phyloP scores from a whole-genome alignment of 192 early-diverging fungal species.

The Coemansia sp. region DNA sequence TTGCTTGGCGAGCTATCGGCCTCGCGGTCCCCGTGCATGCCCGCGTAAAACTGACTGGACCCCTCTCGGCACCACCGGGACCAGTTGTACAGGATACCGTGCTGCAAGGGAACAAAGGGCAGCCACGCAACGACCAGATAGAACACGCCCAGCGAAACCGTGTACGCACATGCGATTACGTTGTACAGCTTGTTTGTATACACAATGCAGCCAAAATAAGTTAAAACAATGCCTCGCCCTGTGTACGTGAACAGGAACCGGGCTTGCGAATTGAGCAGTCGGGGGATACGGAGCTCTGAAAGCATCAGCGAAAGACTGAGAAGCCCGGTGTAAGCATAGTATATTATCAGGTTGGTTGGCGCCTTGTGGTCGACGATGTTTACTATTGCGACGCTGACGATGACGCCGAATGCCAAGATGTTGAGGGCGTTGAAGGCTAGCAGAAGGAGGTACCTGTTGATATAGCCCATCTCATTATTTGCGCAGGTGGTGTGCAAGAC shows the following conservation, averaged over 20 bases:
- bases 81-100: constrained; percentile 51
- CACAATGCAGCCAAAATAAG: constrained; percentile 63
- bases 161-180: constrained; percentile 54
- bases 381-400: constrained; percentile 41
- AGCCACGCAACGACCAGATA: constrained; percentile 59
- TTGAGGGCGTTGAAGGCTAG: constrained; percentile 54
- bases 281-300: constrained; percentile 54
- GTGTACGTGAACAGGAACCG: constrained; percentile 59
- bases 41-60: constrained; percentile 17
- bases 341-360: constrained; percentile 55
- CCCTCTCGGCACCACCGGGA: constrained; percentile 36
- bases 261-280: constrained; percentile 52
- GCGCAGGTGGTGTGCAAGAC: not conserved
- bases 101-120: constrained; percentile 40
- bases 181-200: constrained; percentile 48
- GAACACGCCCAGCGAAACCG: constrained; percentile 54
- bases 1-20: not conserved
- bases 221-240: constrained; percentile 59
- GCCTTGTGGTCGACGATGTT: constrained; percentile 44
- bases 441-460: constrained; percentile 51
- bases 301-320: constrained; percentile 50
- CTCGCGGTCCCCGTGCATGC: not conserved
- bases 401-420: constrained; percentile 37
- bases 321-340: constrained; percentile 53
- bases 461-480: constrained; percentile 41